phyloP scores from a whole-genome alignment of 352 stramenopile species.

The Elongisporangium prolatum region DNA sequence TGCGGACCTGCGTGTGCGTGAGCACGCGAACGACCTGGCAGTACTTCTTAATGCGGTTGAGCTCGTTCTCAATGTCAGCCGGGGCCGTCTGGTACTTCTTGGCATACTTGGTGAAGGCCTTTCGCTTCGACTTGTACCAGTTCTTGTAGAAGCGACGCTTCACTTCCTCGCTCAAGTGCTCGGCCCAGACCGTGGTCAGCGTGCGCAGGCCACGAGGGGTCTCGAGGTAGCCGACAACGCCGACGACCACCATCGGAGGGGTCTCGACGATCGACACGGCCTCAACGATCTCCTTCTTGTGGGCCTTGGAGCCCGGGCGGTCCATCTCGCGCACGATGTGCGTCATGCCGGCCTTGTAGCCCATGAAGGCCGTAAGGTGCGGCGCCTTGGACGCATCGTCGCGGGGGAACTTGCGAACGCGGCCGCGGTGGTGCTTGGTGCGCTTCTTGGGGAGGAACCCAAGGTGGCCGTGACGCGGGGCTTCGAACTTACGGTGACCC shows the following conservation, averaged over 20 bases:
- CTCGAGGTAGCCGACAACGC: constrained; percentile 99
- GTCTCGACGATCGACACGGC: constrained; percentile 99
- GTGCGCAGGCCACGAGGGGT: constrained; percentile 98
- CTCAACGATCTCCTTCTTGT: constrained; percentile 99
- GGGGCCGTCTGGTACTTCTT: constrained; percentile 98
- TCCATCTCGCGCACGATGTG: constrained; percentile 99
- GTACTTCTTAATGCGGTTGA: constrained; percentile 99
- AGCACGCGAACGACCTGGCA: constrained; percentile 99
- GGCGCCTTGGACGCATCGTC: constrained; percentile 95
- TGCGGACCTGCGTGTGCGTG: constrained; percentile 98
- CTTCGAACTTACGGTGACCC: constrained; percentile 99
- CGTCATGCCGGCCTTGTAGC: constrained; percentile 99
- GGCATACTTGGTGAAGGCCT: constrained; percentile 99
- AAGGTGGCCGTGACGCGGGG: constrained; percentile 95
- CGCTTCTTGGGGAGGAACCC: constrained; percentile 99
- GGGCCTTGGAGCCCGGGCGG: constrained; percentile 98
- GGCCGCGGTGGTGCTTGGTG: constrained; percentile 98
- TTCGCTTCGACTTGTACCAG: constrained; percentile 99
- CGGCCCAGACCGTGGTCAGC: constrained; percentile 98
- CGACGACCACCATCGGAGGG: constrained; percentile 99
- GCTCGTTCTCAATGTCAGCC: constrained; percentile 94
- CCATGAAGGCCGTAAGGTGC: constrained; percentile 99
- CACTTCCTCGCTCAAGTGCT: constrained; percentile 98
- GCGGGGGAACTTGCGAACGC: constrained; percentile 98
- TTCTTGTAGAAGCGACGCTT: constrained; percentile 99